Conservation (phyloP, 345 rosid species). For the Citrus medica region DNA sequence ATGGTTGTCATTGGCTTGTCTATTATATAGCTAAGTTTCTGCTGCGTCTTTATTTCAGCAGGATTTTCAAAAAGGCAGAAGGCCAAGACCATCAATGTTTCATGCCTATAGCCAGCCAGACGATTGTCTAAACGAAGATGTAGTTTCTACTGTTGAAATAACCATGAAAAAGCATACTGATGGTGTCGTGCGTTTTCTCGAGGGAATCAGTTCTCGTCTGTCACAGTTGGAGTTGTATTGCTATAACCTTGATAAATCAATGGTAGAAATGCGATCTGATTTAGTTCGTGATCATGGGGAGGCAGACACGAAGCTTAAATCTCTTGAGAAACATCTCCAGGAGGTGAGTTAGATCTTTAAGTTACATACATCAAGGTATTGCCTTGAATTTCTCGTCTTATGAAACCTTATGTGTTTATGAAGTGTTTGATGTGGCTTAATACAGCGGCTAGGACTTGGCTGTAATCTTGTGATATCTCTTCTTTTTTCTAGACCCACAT, state of each 20-base stretch:
- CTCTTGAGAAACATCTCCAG: conserved; percentile 90
- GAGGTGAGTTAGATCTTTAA: conserved; percentile 48
- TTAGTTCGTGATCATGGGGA: conserved; percentile 65
- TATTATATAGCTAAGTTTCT: background rate
- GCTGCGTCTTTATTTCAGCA: conserved; percentile 22
- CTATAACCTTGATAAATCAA: conserved; percentile 92
- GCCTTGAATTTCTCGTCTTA: background rate
- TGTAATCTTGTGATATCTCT: background rate
- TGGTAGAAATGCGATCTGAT: conserved; percentile 90
- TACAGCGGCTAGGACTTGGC: background rate
- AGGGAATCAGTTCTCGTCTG: conserved; percentile 92
- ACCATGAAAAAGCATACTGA: conserved; percentile 82
- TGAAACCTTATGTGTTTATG: background rate
- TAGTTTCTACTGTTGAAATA: conserved; percentile 57
- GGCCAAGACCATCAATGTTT: conserved; percentile 58
- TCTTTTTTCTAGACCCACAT: background rate
- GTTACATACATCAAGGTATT: background rate
- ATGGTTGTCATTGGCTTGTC: background rate
- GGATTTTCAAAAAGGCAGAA: conserved; percentile 84
- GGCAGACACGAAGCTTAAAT: conserved; percentile 78
- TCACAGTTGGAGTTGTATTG: conserved; percentile 88
- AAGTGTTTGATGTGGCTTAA: background rate
- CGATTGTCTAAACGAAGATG: conserved; percentile 65
- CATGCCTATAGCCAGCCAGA: conserved; percentile 82
- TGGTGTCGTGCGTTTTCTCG: conserved; percentile 85